These are phyloP conservation scores for Trichoderma sp. DNA, from an alignment of 2,329 filamentous ascomycete species.

Conservation along the genomic window DNA sequence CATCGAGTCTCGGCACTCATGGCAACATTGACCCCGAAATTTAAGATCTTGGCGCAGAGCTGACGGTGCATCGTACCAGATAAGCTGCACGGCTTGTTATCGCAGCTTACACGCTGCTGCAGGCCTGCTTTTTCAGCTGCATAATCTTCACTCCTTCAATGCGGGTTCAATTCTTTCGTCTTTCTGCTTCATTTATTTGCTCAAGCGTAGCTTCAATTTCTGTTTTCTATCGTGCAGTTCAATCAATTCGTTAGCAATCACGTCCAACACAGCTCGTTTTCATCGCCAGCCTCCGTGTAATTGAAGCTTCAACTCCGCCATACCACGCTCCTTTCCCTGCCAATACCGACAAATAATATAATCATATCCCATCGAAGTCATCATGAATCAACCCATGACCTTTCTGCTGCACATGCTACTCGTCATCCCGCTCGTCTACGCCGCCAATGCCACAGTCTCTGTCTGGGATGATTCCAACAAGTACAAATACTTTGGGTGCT, in stretches of 20 bases:
- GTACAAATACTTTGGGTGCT: slow-evolving; percentile 56
- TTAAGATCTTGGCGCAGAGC: slow-evolving; percentile 1
- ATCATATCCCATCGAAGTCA: neutral
- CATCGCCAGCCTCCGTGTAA: no score
- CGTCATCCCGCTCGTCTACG: slow-evolving; percentile 23
- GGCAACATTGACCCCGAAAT: neutral
- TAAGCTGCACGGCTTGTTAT: slow-evolving; percentile 3
- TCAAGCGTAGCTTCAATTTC: neutral
- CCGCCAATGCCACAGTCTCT: slow-evolving; percentile 25
- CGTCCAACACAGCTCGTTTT: neutral
- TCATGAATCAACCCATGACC: neutral
- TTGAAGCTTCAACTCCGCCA: neutral
- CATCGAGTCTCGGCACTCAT: neutral
- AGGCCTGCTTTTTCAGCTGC: slow-evolving; percentile 13
- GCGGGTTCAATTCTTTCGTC: neutral
- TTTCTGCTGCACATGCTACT: slow-evolving; percentile 13
- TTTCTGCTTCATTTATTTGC: neutral
- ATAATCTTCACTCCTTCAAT: neutral
- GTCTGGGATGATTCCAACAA: slow-evolving; percentile 40
- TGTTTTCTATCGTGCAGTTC: neutral
- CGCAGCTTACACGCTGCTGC: neutral
- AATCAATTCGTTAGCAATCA: neutral
- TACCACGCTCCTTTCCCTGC: neutral
- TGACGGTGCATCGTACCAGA: neutral
- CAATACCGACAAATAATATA: neutral